Percentiles rank a stretch among this genome's conserved stretches.
These are phyloP conservation scores for Mortierella hygrophila DNA, from an alignment of 192 early-diverging fungal genomes.

Conservation along the genomic window DNA sequence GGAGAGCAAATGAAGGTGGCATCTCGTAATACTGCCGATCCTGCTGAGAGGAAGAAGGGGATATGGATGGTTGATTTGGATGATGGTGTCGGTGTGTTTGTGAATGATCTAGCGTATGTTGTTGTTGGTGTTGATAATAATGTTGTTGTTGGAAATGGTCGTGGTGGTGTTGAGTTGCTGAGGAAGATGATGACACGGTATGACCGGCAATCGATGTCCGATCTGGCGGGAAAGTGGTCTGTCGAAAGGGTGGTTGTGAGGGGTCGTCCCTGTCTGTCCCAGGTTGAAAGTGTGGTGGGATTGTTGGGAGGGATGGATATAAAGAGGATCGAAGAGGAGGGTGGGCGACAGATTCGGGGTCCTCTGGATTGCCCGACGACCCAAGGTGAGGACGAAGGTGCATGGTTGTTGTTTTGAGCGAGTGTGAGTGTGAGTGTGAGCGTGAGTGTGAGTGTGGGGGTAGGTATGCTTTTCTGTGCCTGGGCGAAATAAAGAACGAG, in stretches of 20 bases:
- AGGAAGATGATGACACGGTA: too few relatives aligned
- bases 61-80: not conserved
- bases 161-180: not conserved
- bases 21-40: not conserved
- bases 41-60: not conserved
- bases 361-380: not conserved
- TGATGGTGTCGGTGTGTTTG: not conserved
- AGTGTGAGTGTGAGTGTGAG: not conserved
- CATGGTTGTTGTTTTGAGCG: not conserved
- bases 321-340: not conserved
- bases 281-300: not conserved
- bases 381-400: slow-evolving; percentile 2
- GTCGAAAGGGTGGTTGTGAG: not conserved
- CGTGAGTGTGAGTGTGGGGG: not conserved
- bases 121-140: not conserved
- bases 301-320: not conserved
- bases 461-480: not conserved
- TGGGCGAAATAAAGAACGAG: not conserved
- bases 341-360: slow-evolving; percentile 1
- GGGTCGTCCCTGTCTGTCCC: not conserved
- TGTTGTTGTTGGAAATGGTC: slow-evolving; percentile 8
- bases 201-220: not conserved
- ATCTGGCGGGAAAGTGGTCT: slow-evolving; percentile 3
- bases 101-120: not conserved
- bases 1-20: not conserved